These are phyloP conservation scores for Cadophora sp. DNA, from an alignment of 2,329 filamentous ascomycete species.

Conservation along the genomic window DNA sequence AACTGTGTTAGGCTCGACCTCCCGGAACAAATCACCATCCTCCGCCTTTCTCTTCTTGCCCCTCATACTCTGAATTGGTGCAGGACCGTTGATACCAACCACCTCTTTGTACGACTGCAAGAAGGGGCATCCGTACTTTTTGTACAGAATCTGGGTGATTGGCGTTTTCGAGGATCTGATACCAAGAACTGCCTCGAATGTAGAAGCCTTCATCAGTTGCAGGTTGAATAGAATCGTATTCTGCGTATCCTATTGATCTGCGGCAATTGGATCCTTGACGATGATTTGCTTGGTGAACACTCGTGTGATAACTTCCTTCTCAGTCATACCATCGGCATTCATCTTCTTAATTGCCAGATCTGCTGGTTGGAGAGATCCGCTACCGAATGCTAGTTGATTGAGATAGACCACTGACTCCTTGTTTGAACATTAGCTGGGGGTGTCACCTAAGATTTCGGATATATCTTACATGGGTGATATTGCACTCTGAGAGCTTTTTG, in stretches of 20 bases:
- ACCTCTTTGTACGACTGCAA: slow-evolving; percentile 42
- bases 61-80: slow-evolving; percentile 10
- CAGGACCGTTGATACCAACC: slow-evolving; percentile 19
- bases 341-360: background rate
- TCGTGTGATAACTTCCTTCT: slow-evolving; percentile 46
- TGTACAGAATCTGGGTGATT: slow-evolving; percentile 47
- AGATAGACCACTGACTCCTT: slow-evolving; percentile 8
- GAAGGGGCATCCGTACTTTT: slow-evolving; percentile 47
- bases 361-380: background rate
- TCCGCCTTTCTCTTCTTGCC: slow-evolving; percentile 4
- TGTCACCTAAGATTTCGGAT: background rate
- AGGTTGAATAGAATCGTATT: slow-evolving; percentile 47
- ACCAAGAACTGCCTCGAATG: slow-evolving; percentile 48
- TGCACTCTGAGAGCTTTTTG: background rate
- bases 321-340: background rate
- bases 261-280: slow-evolving; percentile 39
- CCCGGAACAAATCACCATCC: background rate
- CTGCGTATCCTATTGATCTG: slow-evolving; percentile 44
- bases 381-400: background rate
- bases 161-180: slow-evolving; percentile 46
- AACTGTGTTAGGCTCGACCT: slow-evolving; percentile 4
- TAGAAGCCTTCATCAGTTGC: slow-evolving; percentile 49
- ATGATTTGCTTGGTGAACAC: slow-evolving; percentile 52
- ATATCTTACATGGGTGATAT: background rate
- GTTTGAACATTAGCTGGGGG: background rate